Evolutionary conservation across 352 stramenopile species (phyloP).

Genomic region (Phytophthora cajani): DNA sequence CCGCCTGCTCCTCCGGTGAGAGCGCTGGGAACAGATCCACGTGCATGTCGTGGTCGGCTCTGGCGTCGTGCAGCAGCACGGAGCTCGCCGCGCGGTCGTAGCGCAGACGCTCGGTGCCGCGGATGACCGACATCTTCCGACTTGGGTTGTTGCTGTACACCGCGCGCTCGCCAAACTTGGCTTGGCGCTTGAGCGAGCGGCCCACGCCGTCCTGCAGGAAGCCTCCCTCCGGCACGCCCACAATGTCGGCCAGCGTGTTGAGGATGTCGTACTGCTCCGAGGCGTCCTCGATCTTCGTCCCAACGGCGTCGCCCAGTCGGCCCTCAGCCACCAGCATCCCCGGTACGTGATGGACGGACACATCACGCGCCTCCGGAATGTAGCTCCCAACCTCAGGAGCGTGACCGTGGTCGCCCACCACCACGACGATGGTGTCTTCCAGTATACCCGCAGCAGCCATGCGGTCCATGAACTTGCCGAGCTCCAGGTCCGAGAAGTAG

Average conservation of each 20-base stretch:
- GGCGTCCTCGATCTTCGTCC: background rate
- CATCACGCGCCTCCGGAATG: background rate
- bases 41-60: background rate
- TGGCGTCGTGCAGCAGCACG: too few species aligned
- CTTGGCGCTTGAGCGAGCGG: background rate
- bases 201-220: background rate
- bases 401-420: background rate
- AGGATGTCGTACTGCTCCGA: background rate
- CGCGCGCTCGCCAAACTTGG: background rate
- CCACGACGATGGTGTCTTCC: constrained; percentile 40
- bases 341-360: background rate
- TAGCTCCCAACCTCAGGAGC: background rate
- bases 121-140: background rate
- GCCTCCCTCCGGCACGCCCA: background rate
- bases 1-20: background rate
- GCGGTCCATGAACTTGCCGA: constrained; percentile 58
- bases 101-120: background rate
- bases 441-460: constrained; percentile 47
- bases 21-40: background rate
- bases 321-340: background rate
- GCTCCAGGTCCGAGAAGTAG: constrained; percentile 52
- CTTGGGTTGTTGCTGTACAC: background rate
- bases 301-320: background rate
- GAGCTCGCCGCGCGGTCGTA: background rate
- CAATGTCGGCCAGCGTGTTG: background rate